Conservation (phyloP, 2,329 filamentous ascomycete species). For the Aspergillus fumigatiaffinis region DNA sequence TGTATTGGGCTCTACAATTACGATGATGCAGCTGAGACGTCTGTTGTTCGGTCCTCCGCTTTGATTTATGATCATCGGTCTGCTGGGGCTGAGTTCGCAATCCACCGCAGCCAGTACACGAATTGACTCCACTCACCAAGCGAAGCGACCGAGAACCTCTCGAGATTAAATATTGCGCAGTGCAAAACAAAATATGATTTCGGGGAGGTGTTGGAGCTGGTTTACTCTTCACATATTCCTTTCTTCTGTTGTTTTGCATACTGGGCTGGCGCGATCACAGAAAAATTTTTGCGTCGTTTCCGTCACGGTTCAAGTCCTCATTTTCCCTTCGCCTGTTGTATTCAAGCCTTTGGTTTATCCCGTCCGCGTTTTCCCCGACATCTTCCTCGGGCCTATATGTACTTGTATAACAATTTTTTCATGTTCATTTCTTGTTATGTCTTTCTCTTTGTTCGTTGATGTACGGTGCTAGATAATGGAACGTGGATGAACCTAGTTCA, state of each 20-base stretch:
- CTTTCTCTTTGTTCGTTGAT: conserved; percentile 12
- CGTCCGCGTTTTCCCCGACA: conserved; percentile 13
- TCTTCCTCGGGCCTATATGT: conserved; percentile 30
- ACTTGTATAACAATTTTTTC: conserved; percentile 31
- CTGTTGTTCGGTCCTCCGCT: background rate
- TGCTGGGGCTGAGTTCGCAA: too few relatives aligned
- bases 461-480: conserved; percentile 29
- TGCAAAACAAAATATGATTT: background rate
- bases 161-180: background rate
- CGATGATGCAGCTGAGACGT: background rate
- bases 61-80: background rate
- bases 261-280: conserved; percentile 8
- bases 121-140: background rate
- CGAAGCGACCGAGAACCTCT: background rate
- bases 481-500: conserved; percentile 16
- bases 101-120: background rate
- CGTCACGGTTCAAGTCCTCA: conserved; percentile 3
- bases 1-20: conserved; percentile 9
- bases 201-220: background rate
- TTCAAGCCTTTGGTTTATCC: conserved; percentile 13
- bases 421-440: conserved; percentile 14
- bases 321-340: conserved; percentile 11
- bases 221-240: background rate
- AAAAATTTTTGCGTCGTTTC: conserved; percentile 7
- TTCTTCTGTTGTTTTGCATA: background rate